A percentile compares a stretch with the other conserved stretches of the same genome.
phyloP scores from a whole-genome alignment of 441 rosid genomes.

The Pelargonium australe region DNA sequence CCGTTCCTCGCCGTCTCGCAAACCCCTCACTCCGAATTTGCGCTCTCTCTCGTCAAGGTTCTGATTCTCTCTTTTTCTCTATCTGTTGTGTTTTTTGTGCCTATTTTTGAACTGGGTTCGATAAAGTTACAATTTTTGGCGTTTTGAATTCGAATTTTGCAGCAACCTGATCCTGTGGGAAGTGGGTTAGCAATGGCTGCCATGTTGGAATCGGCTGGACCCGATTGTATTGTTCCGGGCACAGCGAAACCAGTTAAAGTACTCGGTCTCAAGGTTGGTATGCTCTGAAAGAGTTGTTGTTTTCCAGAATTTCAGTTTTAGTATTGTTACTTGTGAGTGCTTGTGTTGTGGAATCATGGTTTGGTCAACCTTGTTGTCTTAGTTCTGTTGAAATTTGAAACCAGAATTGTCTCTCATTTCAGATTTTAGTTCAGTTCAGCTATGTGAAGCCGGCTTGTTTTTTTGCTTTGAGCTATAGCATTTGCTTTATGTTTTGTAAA shows the following conservation, averaged over 20 bases:
- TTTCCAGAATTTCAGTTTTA: background rate
- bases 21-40: conserved; percentile 45
- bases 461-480: no score
- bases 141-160: conserved; percentile 14
- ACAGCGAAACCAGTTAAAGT: conserved; percentile 63
- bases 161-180: conserved; percentile 79
- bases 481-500: no score
- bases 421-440: background rate
- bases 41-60: conserved; percentile 15
- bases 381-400: background rate
- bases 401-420: no score
- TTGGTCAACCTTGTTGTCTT: no score
- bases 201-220: conserved; percentile 76
- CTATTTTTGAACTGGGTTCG: background rate
- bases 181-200: conserved; percentile 71
- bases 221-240: conserved; percentile 82
- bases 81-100: background rate
- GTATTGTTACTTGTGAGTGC: no score
- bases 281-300: background rate
- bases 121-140: background rate
- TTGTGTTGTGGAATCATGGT: no score
- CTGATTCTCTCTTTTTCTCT: background rate
- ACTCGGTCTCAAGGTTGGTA: conserved; percentile 67
- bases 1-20: conserved; percentile 42
- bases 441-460: no score